Evolutionary conservation across 1,284 basidiomycete genomes (phyloP), one percentile per base, ranked within the genome.

Genomic region (Sporisorium graminicola): DNA sequence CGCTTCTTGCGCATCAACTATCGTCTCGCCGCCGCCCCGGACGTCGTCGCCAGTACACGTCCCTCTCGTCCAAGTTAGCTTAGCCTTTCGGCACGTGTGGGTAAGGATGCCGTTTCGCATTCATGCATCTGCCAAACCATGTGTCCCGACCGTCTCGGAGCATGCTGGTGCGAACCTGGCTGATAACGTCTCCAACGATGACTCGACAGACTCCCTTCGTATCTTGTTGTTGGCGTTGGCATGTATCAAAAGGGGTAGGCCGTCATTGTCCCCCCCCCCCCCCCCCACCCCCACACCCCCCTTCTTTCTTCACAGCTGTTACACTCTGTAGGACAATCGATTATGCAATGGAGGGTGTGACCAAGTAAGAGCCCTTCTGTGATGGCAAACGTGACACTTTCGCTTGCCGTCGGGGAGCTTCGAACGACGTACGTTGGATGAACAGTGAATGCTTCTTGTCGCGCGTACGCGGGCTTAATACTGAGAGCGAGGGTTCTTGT

Each of bases 121-220:
- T 29, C 26, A 49, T 49, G 47, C 47, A 16, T 29, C 27, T 14
- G n/a, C 22, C 26, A 18, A n/a, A 29, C 47, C 51, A 53, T 59
- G 52, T 54, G 63, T 20, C n/a, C 10, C 26, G 16, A 54, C 26
- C 26, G 44, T 58, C 43, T 58, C 56, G 63, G 63, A 49, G 35
- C 50, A 49, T 20, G 42, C 31, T 65, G 40, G 37, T 47, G 63
- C 63, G 56, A 49, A 26, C 37, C 18, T n/a, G 24, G 1, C 20
- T n/a, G 12, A n/a, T 44, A 7, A 12, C 14, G 27, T 0, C 31
- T n/a, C 13, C 0, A 2, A 14, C 16, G 20, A 58, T 63, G 66
- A 63, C 60, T 68, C 66, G 59, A 68, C 14, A 18, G 47, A n/a
- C n/a, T n/a, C n/a, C n/a, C 22, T 5, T 26, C 20, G 26, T 14